phyloP scores from a whole-genome alignment of 1,139 yeast species.

The Hansenula sp. region DNA sequence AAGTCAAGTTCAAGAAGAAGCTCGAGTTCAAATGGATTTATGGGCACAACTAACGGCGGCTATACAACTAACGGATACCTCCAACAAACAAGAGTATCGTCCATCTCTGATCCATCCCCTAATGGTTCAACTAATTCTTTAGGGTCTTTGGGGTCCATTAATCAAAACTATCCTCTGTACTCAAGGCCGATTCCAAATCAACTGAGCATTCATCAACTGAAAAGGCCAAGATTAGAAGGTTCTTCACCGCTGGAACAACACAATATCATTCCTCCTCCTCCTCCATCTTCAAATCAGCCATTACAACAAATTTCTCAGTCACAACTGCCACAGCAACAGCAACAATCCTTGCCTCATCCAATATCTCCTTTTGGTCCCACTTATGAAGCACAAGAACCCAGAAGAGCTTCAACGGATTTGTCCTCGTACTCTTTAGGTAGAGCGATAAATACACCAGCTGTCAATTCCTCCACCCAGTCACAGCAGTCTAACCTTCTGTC shows the following conservation, averaged over 20 bases:
- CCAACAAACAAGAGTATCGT: not conserved
- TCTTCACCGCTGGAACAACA: not conserved
- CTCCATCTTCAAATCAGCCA: not conserved
- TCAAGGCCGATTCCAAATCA: constrained; percentile 2
- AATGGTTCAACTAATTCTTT: not conserved
- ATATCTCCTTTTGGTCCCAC: not conserved
- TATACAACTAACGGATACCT: not conserved
- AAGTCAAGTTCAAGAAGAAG: constrained; percentile 5
- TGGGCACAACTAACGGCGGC: not conserved
- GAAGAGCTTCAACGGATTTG: constrained; percentile 1
- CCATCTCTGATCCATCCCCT: not conserved
- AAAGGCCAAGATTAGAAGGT: constrained; percentile 1
- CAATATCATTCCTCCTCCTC: not conserved
- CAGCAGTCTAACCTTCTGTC: not conserved
- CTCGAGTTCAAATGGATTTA: not conserved
- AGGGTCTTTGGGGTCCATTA: not conserved
- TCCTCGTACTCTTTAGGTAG: not conserved
- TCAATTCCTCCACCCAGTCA: not conserved
- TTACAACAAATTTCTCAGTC: not conserved
- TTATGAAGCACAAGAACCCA: not conserved
- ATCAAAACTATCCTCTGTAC: not conserved
- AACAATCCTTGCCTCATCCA: not conserved
- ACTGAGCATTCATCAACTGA: not conserved
- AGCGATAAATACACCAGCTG: not conserved
- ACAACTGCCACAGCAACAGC: not conserved